Percentiles rank a stretch among this genome's conserved stretches.
Conservation (phyloP, 202 grass and related monocot species). For the Saccharum hybrid region DNA sequence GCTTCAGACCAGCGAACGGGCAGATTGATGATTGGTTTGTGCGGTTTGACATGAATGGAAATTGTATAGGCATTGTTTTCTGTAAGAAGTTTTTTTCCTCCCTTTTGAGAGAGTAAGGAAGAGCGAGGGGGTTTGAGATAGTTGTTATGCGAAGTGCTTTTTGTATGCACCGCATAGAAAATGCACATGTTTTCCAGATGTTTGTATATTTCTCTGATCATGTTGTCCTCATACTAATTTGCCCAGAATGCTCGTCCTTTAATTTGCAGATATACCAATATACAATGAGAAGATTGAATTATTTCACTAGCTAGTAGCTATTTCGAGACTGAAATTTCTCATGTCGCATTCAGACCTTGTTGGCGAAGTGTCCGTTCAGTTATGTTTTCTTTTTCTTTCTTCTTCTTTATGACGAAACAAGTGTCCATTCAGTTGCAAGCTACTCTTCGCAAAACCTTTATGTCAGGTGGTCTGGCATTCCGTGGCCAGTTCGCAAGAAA, state of each 20-base stretch:
- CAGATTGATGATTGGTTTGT: constrained; percentile 47
- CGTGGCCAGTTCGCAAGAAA: background rate
- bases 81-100: background rate
- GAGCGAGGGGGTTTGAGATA: constrained; percentile 32
- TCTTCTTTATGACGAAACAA: no score
- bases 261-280: background rate
- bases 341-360: background rate
- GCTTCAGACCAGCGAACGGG: no score
- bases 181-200: constrained; percentile 26
- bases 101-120: constrained; percentile 23
- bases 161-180: constrained; percentile 45
- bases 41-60: constrained; percentile 50
- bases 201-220: constrained; percentile 40
- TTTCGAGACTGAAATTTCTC: background rate
- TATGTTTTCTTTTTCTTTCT: no score
- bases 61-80: constrained; percentile 54
- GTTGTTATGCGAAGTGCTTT: constrained; percentile 46
- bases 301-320: background rate
- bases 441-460: background rate
- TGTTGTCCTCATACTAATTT: constrained; percentile 5
- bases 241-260: background rate
- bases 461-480: background rate
- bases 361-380: background rate
- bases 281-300: background rate
- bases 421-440: background rate